Evolutionary conservation across 768 basidiomycete species (phyloP).

Genomic region (Boletus barrowsii): DNA sequence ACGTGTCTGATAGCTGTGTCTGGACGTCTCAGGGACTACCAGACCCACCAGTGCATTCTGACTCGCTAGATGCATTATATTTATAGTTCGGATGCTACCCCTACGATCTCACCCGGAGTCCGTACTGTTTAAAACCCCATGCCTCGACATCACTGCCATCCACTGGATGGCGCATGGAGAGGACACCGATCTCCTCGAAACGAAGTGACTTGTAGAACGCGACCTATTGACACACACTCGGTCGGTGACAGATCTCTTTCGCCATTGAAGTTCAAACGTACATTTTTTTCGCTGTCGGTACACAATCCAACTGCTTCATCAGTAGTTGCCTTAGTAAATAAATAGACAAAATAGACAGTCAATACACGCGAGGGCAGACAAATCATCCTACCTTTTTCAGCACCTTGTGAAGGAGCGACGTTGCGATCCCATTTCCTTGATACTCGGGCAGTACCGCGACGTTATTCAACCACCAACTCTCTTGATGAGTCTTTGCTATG

Average conservation of each 20-base stretch:
- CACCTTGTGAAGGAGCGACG: background rate
- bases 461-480: constrained; percentile 5
- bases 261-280: background rate
- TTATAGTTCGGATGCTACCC: too few relatives aligned
- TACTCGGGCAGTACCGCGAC: background rate
- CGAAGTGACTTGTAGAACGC: constrained; percentile 1
- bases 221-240: background rate
- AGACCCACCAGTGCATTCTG: too few relatives aligned
- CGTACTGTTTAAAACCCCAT: constrained; percentile 3
- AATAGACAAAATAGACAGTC: background rate
- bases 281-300: constrained; percentile 4
- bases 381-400: background rate
- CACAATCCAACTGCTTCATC: background rate
- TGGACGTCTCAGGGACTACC: too few relatives aligned
- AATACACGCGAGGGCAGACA: background rate
- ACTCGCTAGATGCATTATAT: too few relatives aligned
- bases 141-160: background rate
- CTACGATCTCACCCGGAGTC: background rate
- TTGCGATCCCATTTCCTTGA: constrained; percentile 4
- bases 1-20: too few relatives aligned
- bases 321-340: background rate
- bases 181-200: background rate
- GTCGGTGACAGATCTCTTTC: background rate
- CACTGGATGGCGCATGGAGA: background rate
- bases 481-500: background rate